phyloP scores from a whole-genome alignment of 1,284 basidiomycete species.

The Cryptococcus jaspeensis region DNA sequence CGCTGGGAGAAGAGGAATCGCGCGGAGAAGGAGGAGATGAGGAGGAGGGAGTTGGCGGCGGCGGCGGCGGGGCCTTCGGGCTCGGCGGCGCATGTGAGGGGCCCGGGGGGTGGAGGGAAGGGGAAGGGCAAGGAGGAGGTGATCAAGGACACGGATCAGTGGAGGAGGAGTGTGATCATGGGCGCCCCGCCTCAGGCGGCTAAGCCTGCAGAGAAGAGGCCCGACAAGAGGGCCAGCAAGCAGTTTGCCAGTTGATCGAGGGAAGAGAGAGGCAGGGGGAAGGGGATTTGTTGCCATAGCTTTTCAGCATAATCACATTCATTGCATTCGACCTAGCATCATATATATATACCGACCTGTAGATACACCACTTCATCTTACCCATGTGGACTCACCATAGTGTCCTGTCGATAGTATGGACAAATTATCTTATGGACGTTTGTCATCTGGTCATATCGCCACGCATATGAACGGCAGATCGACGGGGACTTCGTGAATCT shows the following conservation, averaged over 20 bases:
- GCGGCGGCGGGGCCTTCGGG: neutral
- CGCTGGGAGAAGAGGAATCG: constrained; percentile 32
- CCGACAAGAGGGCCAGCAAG: constrained; percentile 12
- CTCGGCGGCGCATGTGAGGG: neutral
- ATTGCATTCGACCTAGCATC: no score
- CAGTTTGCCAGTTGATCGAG: constrained; percentile 15
- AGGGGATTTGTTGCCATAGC: no score
- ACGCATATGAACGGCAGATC: no score
- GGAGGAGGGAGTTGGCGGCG: constrained; percentile 18
- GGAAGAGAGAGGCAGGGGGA: no score
- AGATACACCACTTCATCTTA: no score
- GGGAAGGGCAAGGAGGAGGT: constrained; percentile 18
- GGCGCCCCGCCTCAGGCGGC: constrained; percentile 1
- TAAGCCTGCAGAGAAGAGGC: neutral
- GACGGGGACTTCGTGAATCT: no score
- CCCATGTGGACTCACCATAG: no score
- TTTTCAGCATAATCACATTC: no score
- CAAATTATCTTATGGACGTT: no score
- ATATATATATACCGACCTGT: neutral
- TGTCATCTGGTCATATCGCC: no score
- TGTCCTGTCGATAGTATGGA: no score
- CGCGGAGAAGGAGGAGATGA: constrained; percentile 26
- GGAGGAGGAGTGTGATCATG: constrained; percentile 33
- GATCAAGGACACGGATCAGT: constrained; percentile 31
- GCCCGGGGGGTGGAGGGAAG: constrained; percentile 1